Base-by-base conservation (phyloP, 805 yeast genomes). In the Barnettozyma siamensis region DNA sequence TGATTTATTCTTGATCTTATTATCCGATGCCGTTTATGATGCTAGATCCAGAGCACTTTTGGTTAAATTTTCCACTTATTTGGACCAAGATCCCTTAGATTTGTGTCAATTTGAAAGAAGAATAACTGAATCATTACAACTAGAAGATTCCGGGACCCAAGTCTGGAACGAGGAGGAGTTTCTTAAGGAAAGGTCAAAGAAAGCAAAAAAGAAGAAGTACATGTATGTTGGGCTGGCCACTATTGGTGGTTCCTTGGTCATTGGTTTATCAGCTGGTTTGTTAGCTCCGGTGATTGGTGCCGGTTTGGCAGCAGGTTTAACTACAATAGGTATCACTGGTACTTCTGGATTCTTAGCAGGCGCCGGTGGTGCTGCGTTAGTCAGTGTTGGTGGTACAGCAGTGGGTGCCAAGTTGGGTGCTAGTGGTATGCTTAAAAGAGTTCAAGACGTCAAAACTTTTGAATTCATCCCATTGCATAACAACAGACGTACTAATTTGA, bases 251-350 rank as follows among this genome's bases (percentile, higher is more conserved):
- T 89, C 96, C 1, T 67, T 93, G 18, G 95, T 93, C 2, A 76
- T 93, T 44, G 99, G 99, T 2, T 67, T 93, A 16, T 87, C 96
- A 45, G 98, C 96, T 8, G 99, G 99, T 7, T 63, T 93, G 33
- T 66, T 93, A 34, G 99, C 99, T 0, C 99, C 99, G 0, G 95
- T 94, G 3, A 94, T 93, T 55, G 98, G 98, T 38, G 98, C 98
- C 2, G 99, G 99, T 55, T 58, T 93, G 23, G 99, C 98, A 2
- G 98, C 98, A 4, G 99, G 98, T 13, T 69, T 93, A 31, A 82
- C 97, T 2, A 93, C 99, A 0, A 78, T 91, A 18, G 99, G 99
- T 26, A 84, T 94, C 18, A 71, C 86, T 1, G 98, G 99, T n/a
- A 88, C 98, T 0, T 64, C 88, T 13, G 87, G 94, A 1, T 93